Percentiles rank a stretch among this genome's conserved stretches.
These are phyloP conservation scores for Hibiscus syriacus DNA, from an alignment of 345 rosid genomes.

Conservation along the genomic window DNA sequence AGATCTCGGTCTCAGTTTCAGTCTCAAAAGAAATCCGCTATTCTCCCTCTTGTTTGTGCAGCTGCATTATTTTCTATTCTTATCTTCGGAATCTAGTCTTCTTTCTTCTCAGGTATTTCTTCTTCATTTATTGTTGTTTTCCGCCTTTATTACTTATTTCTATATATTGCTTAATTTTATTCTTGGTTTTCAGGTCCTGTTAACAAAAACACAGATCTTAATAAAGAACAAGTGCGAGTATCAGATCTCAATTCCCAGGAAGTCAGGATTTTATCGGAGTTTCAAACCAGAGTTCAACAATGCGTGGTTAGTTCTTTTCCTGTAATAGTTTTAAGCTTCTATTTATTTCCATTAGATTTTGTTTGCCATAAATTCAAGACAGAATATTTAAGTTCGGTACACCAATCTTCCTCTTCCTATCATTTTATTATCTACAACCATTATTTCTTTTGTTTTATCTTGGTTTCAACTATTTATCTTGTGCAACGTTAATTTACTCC, in stretches of 20 bases:
- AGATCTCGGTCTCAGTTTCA: constrained; percentile 36
- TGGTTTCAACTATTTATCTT: too few relatives aligned
- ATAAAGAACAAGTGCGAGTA: constrained; percentile 36
- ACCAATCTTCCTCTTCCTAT: too few relatives aligned
- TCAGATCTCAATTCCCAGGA: constrained; percentile 34
- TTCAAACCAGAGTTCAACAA: constrained; percentile 68
- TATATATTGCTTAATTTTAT: background rate
- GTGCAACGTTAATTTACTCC: too few relatives aligned
- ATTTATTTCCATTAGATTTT: background rate
- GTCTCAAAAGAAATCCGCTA: constrained; percentile 37
- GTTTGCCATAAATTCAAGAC: background rate
- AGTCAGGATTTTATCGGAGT: constrained; percentile 42
- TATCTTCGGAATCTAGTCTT: constrained; percentile 57
- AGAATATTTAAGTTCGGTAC: too few relatives aligned
- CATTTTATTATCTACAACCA: too few relatives aligned
- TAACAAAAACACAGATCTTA: constrained; percentile 24
- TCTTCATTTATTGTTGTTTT: background rate
- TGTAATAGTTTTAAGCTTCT: background rate
- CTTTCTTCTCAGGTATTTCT: constrained; percentile 57
- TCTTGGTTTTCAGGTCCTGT: constrained; percentile 26
- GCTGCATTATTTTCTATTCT: constrained; percentile 48
- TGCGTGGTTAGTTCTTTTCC: constrained; percentile 63
- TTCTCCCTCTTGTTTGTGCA: constrained; percentile 48
- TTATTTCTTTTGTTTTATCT: too few relatives aligned
- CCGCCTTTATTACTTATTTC: too few relatives aligned